phyloP scores from a whole-genome alignment of 805 yeast species.

The Kodamaea restingae region DNA sequence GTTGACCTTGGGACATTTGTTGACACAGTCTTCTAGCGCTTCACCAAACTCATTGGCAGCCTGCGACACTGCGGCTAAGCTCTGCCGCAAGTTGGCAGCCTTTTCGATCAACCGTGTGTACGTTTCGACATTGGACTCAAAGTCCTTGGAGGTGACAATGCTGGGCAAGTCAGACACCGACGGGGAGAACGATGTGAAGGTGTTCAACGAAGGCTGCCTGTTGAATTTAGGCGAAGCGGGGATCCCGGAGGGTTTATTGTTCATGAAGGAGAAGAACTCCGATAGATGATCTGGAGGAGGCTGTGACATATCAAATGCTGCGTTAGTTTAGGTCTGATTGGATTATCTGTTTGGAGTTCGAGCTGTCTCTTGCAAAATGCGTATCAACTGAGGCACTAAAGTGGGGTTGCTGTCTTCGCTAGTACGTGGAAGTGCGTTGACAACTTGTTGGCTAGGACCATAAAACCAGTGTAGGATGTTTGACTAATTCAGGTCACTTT shows the following conservation, averaged over 20 bases:
- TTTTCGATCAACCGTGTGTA: slow-evolving; percentile 47
- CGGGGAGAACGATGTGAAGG: slow-evolving; percentile 46
- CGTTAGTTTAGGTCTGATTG: too few relatives aligned
- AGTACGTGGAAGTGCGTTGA: too few relatives aligned
- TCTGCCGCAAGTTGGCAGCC: slow-evolving; percentile 43
- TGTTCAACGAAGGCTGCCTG: slow-evolving; percentile 34
- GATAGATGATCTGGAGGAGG: slow-evolving; percentile 52
- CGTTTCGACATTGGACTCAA: slow-evolving; percentile 44
- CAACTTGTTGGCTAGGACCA: too few relatives aligned
- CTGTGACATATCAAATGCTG: not conserved
- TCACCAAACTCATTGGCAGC: slow-evolving; percentile 71
- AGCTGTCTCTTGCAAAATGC: too few relatives aligned
- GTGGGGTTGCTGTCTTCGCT: too few relatives aligned
- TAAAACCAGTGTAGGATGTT: too few relatives aligned
- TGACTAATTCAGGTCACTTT: too few relatives aligned
- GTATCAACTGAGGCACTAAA: too few relatives aligned
- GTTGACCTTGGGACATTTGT: slow-evolving; percentile 25
- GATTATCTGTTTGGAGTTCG: too few relatives aligned
- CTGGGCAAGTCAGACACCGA: slow-evolving; percentile 58
- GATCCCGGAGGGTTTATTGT: slow-evolving; percentile 14
- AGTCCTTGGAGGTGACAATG: slow-evolving; percentile 57
- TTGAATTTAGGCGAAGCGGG: slow-evolving; percentile 13
- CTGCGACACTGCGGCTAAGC: slow-evolving; percentile 45
- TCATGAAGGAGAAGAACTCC: slow-evolving; percentile 55
- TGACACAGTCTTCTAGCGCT: slow-evolving; percentile 51